Conservation (phyloP, 2,329 filamentous ascomycete genomes). For the Acephala macrosclerotiorum region DNA sequence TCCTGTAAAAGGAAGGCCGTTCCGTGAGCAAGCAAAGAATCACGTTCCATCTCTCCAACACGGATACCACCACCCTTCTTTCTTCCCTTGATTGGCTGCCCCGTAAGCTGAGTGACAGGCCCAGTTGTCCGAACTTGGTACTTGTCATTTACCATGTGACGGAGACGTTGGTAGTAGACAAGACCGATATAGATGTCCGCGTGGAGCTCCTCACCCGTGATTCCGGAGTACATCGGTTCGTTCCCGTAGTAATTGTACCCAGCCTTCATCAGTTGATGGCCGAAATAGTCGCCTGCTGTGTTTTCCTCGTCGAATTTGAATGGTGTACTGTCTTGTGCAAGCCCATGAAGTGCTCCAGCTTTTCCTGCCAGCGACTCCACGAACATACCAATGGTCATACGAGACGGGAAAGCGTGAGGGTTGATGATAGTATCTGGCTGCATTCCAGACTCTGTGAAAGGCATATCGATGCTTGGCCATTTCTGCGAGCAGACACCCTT, state of each 20-base stretch:
- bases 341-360: conserved; percentile 88
- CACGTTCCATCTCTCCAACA: conserved; percentile 99
- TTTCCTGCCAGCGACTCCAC: conserved; percentile 97
- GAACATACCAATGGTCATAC: conserved; percentile 99
- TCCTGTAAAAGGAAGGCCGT: conserved; percentile 95
- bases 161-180: conserved; percentile 96
- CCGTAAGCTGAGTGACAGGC: conserved; percentile 87
- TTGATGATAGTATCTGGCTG: conserved; percentile 99
- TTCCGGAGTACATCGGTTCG: conserved; percentile 97
- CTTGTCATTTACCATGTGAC: conserved; percentile 99
- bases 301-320: conserved; percentile 95
- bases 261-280: conserved; percentile 91
- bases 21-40: conserved; percentile 92
- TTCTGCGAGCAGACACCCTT: conserved; percentile 97
- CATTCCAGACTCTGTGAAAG: conserved; percentile 95
- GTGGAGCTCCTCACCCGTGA: conserved; percentile 91
- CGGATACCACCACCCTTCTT: conserved; percentile 98
- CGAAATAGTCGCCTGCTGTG: conserved; percentile 93
- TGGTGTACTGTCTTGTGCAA: conserved; percentile 95
- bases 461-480: conserved; percentile 94
- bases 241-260: conserved; percentile 99
- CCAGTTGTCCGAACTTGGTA: conserved; percentile 98
- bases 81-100: conserved; percentile 95
- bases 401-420: conserved; percentile 97
- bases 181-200: conserved; percentile 97